Evolutionary conservation across 208 protist species (phyloP).

Genomic region (Crithidia fasciculata): DNA sequence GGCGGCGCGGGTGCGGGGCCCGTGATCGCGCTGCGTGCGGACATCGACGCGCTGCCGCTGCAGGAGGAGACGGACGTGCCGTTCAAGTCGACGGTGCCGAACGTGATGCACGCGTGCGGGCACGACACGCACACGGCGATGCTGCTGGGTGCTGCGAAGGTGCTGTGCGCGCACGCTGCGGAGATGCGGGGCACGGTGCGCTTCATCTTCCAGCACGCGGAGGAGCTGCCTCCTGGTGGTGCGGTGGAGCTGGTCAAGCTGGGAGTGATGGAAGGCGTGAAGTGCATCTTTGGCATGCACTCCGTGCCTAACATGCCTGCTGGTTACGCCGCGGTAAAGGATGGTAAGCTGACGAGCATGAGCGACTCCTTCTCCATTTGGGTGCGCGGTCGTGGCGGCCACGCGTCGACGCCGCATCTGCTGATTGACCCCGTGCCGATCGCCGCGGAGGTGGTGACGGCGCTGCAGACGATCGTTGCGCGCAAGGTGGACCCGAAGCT

Average conservation of each 20-base stretch:
- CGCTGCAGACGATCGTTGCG: constrained; percentile 63
- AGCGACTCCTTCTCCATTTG: constrained; percentile 46
- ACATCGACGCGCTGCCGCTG: constrained; percentile 74
- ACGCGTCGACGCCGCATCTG: constrained; percentile 64
- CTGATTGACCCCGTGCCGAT: constrained; percentile 68
- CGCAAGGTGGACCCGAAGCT: constrained; percentile 44
- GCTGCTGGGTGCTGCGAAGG: constrained; percentile 72
- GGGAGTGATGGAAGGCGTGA: constrained; percentile 59
- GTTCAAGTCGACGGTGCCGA: constrained; percentile 56
- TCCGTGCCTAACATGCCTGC: constrained; percentile 30
- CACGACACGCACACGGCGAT: constrained; percentile 75
- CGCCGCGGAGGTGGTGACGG: constrained; percentile 58
- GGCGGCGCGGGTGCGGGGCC: constrained; percentile 58
- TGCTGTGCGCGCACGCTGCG: constrained; percentile 51
- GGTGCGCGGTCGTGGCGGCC: constrained; percentile 57
- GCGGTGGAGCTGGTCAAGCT: constrained; percentile 54
- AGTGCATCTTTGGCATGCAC: constrained; percentile 57
- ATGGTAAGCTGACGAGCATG: constrained; percentile 32
- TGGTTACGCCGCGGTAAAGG: constrained; percentile 24
- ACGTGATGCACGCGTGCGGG: constrained; percentile 77
- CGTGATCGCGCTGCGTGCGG: constrained; percentile 67
- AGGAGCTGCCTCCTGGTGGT: constrained; percentile 64
- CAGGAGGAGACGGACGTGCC: constrained; percentile 68
- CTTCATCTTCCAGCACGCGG: constrained; percentile 78
- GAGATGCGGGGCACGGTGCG: constrained; percentile 64